Evolutionary conservation across 345 rosid species (phyloP), one percentile per base, ranked within the genome.

Genomic region (Gossypium longicalyx): DNA sequence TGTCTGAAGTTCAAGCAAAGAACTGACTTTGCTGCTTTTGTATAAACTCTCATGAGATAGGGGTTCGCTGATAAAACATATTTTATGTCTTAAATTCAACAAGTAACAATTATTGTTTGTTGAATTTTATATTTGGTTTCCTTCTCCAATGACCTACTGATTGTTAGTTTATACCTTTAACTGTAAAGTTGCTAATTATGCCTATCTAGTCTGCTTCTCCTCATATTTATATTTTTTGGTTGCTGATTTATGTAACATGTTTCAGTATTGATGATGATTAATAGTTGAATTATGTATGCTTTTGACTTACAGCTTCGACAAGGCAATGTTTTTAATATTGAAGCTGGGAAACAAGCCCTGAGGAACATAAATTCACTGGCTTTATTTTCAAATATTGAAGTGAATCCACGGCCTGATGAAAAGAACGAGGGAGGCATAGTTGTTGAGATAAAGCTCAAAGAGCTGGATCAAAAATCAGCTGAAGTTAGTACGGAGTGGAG

Each of bases 401-500:
- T 96, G 57, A 96, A 91, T 74, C 98, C 98, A 61, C 89, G 93
- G 45, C 97, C 91, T 71, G 99, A 96, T 82, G 99, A 96, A 84
- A 90, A 96, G 88, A 91, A 84, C 41, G 99, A 96, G 77, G 99
- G 94, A 60, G 98, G 98, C 71, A 96, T 96, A 73, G 83, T 93
- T 77, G 99, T 96, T 56, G 99, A 96, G 88, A 91, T 96, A 75
- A 96, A 93, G 81, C 95, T 96, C 45, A 93, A 96, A 80, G 99
- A 96, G 81, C 85, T 96, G 22, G 98, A 96, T 71, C 98, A 89
- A 78, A 95, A 91, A 82, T 92, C 97, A 49, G 99, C 99, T 83
- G 99, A 96, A 91, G 97, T 93, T 75, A 91, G 97, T 80, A 88
- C 97, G 0, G 99, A 96, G 73, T 96, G 99, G 99, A 96, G 93